Percentiles rank a stretch among this genome's conserved stretches.
phyloP scores from a whole-genome alignment of 1,284 basidiomycete genomes.

The Ceratobasidium sp. region DNA sequence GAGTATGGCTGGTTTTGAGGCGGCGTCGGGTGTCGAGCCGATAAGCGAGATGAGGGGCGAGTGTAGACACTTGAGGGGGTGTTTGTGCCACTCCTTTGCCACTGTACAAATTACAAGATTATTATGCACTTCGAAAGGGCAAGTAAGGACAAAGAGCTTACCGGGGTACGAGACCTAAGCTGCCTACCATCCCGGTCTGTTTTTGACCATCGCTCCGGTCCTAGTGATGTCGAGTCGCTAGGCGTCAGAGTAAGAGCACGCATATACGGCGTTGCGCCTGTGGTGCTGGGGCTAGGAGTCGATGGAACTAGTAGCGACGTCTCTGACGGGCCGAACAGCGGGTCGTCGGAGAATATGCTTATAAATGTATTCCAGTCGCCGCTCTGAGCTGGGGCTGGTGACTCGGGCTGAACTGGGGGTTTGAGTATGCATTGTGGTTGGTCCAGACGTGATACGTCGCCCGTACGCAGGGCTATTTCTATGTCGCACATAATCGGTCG shows the following conservation, averaged over 20 bases:
- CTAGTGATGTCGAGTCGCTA: slow-evolving; percentile 12
- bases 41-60: background rate
- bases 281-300: background rate
- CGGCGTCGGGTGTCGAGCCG: slow-evolving; percentile 10
- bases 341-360: background rate
- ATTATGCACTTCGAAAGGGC: too few species aligned
- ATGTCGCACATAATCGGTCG: slow-evolving; percentile 1
- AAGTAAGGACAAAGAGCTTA: slow-evolving; percentile 21
- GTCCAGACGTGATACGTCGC: background rate
- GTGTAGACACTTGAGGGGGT: slow-evolving; percentile 11
- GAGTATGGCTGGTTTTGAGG: slow-evolving; percentile 4
- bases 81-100: slow-evolving; percentile 15
- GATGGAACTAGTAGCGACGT: too few species aligned
- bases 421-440: background rate
- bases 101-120: background rate
- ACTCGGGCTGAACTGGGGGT: background rate
- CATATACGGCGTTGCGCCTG: slow-evolving; percentile 21
- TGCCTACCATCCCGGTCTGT: background rate
- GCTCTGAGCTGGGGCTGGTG: background rate
- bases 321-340: background rate
- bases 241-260: slow-evolving; percentile 9
- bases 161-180: slow-evolving; percentile 27
- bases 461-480: background rate
- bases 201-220: slow-evolving; percentile 3
- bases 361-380: slow-evolving; percentile 8